Evolutionary conservation across 148 eudicot genomes (phyloP).

Genomic region (Polygonum aviculare): DNA sequence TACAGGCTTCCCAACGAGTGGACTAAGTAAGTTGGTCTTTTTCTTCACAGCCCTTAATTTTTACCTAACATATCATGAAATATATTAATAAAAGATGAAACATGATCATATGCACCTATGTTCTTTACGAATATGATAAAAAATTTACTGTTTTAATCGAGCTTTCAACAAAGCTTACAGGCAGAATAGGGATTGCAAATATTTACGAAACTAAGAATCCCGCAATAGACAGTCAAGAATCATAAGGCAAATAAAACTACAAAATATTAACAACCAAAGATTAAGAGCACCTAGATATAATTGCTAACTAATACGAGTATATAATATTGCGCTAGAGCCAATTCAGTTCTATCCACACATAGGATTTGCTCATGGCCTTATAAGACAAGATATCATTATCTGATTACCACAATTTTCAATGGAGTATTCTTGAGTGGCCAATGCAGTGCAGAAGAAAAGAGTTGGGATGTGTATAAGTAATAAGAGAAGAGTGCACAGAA

Average conservation of each 20-base stretch:
- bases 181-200: neutral
- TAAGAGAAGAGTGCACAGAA: neutral
- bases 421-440: neutral
- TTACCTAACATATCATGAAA: neutral
- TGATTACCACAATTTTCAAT: neutral
- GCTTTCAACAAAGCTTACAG: neutral
- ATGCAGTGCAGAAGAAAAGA: neutral
- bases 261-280: neutral
- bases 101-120: neutral
- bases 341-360: neutral
- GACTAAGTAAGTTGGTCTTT: neutral
- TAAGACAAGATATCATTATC: neutral
- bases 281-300: neutral
- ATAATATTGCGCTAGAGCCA: neutral
- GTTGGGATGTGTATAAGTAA: neutral
- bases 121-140: neutral
- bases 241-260: neutral
- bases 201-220: neutral
- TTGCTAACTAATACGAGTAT: neutral
- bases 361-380: neutral
- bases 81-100: neutral
- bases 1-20: neutral
- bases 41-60: neutral
- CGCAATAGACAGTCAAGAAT: neutral
- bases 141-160: neutral